Evolutionary conservation across 2,329 filamentous ascomycete genomes (phyloP), one percentile per base, ranked within the genome.

Genomic region (Calonectria pseudoturangicola): DNA sequence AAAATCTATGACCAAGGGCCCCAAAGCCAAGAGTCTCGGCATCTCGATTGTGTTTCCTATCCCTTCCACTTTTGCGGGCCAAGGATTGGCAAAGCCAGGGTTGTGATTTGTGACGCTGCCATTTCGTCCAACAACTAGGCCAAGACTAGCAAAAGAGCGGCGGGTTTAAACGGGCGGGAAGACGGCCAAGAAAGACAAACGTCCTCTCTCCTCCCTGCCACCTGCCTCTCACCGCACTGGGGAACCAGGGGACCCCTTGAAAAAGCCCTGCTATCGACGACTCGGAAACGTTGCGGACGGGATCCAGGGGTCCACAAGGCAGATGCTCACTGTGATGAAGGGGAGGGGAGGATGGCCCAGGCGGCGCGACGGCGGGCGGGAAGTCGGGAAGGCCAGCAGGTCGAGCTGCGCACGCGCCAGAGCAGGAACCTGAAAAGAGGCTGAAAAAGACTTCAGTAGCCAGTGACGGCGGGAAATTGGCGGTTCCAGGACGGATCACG

Each of bases 11-110:
- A 36, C 33, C 33, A 36, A 36, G 15, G 30, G 9, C 30, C 30
- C 4, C 4, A 33, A 33, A 33, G 68, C 68, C 68, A 68, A 75
- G 71, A 74, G 33, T 33, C 68, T 72, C 39, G 56, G 43, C 65
- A 65, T 69, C 67, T 60, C 25, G 60, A 68, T 43, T 47, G 25
- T 64, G 39, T 68, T 63, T 27, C 50, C 56, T 68, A 25, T 50
- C 58, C 68, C 54, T 43, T 28, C 39, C 58, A 28, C 21, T 43
- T 45, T 58, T 58, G 54, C 54, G 54, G 54, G 54, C 27, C 48
- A 51, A 28, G 48, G 27, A 51, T 45, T 45, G 8, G 43, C 13
- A 58, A 21, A 39, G 18, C 54, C 30, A 39, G 54, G 54, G 54
- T 58, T 58, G 30, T 58, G 54, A 58, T 39, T 58, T 27, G 54